Percentiles rank a stretch among this genome's conserved stretches.
Evolutionary conservation across 106 monocot genomes (phyloP).

Genomic region (Allium cepa): DNA sequence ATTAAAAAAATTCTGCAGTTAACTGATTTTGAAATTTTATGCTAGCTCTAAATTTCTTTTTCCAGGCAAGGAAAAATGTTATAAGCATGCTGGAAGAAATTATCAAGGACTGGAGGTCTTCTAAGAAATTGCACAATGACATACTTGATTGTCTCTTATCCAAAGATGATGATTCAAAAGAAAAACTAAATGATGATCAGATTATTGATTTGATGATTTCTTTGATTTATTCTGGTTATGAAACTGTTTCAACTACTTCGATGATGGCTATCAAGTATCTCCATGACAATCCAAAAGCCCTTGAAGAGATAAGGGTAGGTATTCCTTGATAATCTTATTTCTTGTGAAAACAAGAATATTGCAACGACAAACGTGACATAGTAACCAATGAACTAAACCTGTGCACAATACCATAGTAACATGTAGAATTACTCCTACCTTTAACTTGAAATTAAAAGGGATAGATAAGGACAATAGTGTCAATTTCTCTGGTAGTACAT

Average conservation of each 20-base stretch:
- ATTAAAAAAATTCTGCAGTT: not conserved
- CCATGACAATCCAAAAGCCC: conserved; percentile 72
- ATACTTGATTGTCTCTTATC: conserved; percentile 66
- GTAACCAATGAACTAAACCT: too few species aligned
- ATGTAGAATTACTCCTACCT: too few species aligned
- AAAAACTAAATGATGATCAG: conserved; percentile 75
- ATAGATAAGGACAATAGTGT: too few species aligned
- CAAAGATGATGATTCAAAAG: conserved; percentile 23
- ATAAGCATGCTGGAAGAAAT: conserved; percentile 46
- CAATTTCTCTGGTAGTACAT: too few species aligned
- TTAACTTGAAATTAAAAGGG: too few species aligned
- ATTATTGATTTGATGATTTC: conserved; percentile 86
- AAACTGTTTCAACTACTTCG: conserved; percentile 85
- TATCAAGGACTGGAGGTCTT: conserved; percentile 45
- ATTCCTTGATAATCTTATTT: not conserved
- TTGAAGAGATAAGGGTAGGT: conserved; percentile 77
- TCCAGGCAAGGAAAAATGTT: conserved; percentile 79
- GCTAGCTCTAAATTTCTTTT: not conserved
- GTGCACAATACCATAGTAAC: too few species aligned
- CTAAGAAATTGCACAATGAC: conserved; percentile 32
- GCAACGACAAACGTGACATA: too few species aligned
- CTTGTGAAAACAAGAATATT: not conserved
- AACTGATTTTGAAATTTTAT: not conserved
- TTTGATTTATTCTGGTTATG: conserved; percentile 83
- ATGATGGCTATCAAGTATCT: conserved; percentile 98